Evolutionary conservation across 352 stramenopile genomes (phyloP).

Genomic region (Pythium sukuiense): DNA sequence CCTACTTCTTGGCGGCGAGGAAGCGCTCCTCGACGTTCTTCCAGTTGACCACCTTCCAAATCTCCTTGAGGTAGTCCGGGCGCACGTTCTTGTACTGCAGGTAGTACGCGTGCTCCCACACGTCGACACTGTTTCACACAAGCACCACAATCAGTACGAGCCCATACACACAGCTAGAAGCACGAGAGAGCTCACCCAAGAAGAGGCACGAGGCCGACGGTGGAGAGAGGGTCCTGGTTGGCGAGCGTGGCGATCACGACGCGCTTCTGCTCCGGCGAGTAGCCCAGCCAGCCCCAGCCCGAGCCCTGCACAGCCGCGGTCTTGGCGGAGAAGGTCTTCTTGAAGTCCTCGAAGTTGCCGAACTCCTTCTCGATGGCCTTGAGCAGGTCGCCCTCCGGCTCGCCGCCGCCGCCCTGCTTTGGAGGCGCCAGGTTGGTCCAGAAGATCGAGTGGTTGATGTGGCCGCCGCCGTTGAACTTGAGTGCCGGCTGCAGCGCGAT

Average conservation of each 20-base stretch:
- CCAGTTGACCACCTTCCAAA: constrained; percentile 96
- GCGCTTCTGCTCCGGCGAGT: constrained; percentile 79
- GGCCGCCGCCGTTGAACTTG: constrained; percentile 98
- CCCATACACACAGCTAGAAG: not conserved
- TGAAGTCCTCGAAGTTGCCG: constrained; percentile 92
- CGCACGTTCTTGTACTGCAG: constrained; percentile 97
- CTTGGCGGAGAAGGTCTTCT: constrained; percentile 85
- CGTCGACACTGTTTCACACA: constrained; percentile 87
- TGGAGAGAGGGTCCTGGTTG: constrained; percentile 97
- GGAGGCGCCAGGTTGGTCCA: constrained; percentile 95
- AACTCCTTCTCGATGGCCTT: constrained; percentile 92
- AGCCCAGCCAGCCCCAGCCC: constrained; percentile 98
- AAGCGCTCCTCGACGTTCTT: constrained; percentile 87
- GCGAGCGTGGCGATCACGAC: constrained; percentile 89
- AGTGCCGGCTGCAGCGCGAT: constrained; percentile 91
- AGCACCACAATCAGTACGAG: not conserved
- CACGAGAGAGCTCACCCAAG: constrained; percentile 55
- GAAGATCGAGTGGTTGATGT: constrained; percentile 99
- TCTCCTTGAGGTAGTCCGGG: constrained; percentile 93
- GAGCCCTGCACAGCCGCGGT: constrained; percentile 95
- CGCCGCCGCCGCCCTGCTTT: constrained; percentile 73
- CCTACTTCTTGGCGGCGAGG: constrained; percentile 70
- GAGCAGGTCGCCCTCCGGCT: constrained; percentile 82
- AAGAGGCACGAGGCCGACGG: constrained; percentile 94
- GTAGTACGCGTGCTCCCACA: constrained; percentile 98